Percentiles rank a stretch among this genome's conserved stretches.
Evolutionary conservation across 306 rosid species (phyloP).

Genomic region (Medicago ruthenica): DNA sequence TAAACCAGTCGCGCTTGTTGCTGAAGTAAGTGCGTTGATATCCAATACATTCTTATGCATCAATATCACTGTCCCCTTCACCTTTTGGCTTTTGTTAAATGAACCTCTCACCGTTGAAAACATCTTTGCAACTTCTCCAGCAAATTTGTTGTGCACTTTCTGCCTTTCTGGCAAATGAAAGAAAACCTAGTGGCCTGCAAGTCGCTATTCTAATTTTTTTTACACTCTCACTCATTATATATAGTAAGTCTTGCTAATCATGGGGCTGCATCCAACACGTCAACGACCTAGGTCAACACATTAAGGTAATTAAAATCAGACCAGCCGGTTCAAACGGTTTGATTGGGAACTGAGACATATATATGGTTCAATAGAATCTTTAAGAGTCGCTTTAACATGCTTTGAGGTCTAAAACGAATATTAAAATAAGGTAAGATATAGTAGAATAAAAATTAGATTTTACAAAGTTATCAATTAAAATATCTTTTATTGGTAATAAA

Average conservation of each 20-base stretch:
- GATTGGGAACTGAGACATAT: too few species aligned
- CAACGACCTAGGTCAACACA: too few species aligned
- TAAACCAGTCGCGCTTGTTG: background rate
- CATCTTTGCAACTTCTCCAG: constrained; percentile 6
- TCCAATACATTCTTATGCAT: constrained; percentile 10
- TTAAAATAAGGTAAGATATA: too few species aligned
- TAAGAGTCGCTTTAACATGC: too few species aligned
- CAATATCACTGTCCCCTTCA: constrained; percentile 6
- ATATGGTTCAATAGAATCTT: too few species aligned
- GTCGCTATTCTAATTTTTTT: background rate
- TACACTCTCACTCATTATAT: background rate
- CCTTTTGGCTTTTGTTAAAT: background rate
- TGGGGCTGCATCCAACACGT: background rate
- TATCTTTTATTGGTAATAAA: too few species aligned
- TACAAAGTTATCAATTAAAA: too few species aligned
- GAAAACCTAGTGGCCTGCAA: background rate
- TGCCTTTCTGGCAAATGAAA: background rate
- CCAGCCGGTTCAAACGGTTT: too few species aligned
- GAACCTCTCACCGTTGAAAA: background rate
- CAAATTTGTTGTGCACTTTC: background rate
- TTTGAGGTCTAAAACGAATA: too few species aligned
- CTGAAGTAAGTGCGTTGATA: background rate
- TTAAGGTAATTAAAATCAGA: too few species aligned
- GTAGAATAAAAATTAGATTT: too few species aligned
- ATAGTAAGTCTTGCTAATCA: background rate